Evolutionary conservation across 2,329 filamentous ascomycete species (phyloP).

Genomic region (Metarhizium humberi): DNA sequence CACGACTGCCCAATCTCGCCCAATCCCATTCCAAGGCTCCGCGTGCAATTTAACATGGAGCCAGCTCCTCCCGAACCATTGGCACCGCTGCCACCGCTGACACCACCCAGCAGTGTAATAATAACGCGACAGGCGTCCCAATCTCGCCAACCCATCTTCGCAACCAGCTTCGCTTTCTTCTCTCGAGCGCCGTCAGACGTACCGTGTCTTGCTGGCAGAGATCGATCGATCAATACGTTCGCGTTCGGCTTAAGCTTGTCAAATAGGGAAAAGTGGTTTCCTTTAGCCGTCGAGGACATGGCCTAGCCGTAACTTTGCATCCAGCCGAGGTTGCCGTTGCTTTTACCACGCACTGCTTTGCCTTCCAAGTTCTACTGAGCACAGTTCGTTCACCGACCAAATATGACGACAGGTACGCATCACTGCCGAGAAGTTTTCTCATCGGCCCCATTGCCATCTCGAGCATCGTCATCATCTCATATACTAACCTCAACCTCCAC

Average conservation of each 20-base stretch:
- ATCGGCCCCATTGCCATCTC: background rate
- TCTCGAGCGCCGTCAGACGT: background rate
- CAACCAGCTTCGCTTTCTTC: background rate
- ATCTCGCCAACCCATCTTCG: background rate
- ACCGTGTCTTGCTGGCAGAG: background rate
- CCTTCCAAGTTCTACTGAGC: background rate
- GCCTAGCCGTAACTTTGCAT: conserved; percentile 5
- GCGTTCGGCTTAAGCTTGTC: background rate
- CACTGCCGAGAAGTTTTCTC: background rate
- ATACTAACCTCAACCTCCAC: conserved; percentile 5
- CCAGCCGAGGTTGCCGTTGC: conserved; percentile 1
- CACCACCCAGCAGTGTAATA: background rate
- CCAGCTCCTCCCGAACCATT: background rate
- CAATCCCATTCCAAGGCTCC: background rate
- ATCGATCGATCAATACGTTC: background rate
- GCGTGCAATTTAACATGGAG: background rate
- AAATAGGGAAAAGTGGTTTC: background rate
- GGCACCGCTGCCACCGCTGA: background rate
- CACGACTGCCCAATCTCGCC: background rate
- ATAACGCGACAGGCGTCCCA: background rate
- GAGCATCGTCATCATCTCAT: background rate
- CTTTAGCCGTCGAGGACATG: conserved; percentile 9
- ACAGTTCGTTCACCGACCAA: conserved; percentile 5
- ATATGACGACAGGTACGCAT: conserved; percentile 18
- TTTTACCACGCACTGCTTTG: conserved; percentile 2